Evolutionary conservation across 192 early-diverging fungal genomes (phyloP), one percentile per base, ranked within the genome.

Genomic region (Umbelopsis vinacea): DNA sequence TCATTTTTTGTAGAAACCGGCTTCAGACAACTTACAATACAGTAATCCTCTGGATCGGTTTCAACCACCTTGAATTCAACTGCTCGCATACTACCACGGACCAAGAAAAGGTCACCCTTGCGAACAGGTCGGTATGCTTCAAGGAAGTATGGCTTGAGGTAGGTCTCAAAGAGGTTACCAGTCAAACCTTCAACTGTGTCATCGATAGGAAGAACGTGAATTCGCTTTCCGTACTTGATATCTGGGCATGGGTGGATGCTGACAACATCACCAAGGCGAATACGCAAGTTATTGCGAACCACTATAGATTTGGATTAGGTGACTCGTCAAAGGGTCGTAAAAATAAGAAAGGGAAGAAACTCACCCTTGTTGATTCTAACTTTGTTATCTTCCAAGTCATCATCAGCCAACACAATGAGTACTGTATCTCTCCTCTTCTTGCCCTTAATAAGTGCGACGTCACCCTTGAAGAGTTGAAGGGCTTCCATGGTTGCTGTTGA

Each of bases 21-120:
- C 45, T 68, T 37, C 21, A 35, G 1, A 43, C 3, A 47, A 89
- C 90, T 85, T 85, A 94, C 96, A 82, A 97, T 97, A 82, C 96
- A 97, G 84, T 97, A 99, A 48, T 95, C 94, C 21, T 91, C 89
- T 21, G 96, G 97, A 60, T 98, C 97, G 6, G 87, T 89, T 76
- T 98, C 96, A 21, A 99, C 92, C 21, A 99, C 91, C 85, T 99
- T 99, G 89, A 99, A 99, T 81, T 99, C 97, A 15, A 99, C 97
- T 33, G 94, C 93, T 53, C 97, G 84, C 97, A 99, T 99, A 68
- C 92, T 94, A 57, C 93, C 97, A 57, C 96, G 88, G 38, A 98
- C 95, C 69, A 96, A 76, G 86, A 99, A 99, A 46, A 89, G 79
- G 79, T 99, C 97, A 14, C 96, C 97, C 82, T 95, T 95, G 71